These are phyloP conservation scores for Thelonectria olida DNA, from an alignment of 2,329 filamentous ascomycete genomes.

Conservation along the genomic window DNA sequence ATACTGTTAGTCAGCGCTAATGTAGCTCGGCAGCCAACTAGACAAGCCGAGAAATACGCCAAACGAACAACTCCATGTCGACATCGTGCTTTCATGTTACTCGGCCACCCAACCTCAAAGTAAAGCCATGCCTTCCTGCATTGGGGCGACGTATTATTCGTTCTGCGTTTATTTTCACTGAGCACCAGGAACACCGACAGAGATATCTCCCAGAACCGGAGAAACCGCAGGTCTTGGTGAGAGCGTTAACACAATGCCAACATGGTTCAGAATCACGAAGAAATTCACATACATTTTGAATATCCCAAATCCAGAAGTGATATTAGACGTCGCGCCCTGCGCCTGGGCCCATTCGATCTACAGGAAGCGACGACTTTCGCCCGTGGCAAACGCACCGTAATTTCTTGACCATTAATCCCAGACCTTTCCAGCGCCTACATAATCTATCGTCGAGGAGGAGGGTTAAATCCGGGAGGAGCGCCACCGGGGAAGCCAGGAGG, in stretches of 20 bases:
- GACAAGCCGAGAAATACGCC: neutral
- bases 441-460: conserved; percentile 68
- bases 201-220: conserved; percentile 2
- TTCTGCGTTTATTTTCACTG: no score
- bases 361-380: conserved; percentile 33
- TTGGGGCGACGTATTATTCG: neutral
- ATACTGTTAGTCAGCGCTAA: conserved; percentile 15
- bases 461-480: conserved; percentile 75
- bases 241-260: conserved; percentile 38
- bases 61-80: neutral
- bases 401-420: conserved; percentile 36
- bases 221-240: conserved; percentile 27
- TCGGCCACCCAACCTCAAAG: neutral
- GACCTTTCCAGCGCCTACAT: conserved; percentile 39
- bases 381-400: conserved; percentile 36
- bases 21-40: neutral
- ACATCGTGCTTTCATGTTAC: neutral
- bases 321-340: conserved; percentile 30
- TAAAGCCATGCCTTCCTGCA: neutral
- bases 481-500: conserved; percentile 61
- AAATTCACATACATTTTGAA: conserved; percentile 44
- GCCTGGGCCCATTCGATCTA: conserved; percentile 26
- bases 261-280: conserved; percentile 33
- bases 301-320: conserved; percentile 37
- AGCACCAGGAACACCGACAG: neutral